Evolutionary conservation across 345 rosid genomes (phyloP), one percentile per base, ranked within the genome.

Genomic region (Theobroma cacao): DNA sequence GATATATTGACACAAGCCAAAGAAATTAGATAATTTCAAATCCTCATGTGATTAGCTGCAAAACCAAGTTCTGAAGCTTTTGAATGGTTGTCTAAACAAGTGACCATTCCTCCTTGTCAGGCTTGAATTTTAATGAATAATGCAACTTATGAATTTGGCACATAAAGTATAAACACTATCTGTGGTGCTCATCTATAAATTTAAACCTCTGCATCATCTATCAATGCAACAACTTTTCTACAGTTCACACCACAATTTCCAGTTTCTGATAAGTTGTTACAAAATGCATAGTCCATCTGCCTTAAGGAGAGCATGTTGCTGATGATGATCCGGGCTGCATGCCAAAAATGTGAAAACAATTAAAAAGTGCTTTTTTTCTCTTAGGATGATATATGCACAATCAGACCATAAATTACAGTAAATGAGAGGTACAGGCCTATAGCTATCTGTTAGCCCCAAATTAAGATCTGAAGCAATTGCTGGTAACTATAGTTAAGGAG

Each of bases 261-360:
- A 24, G 62, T 58, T 58, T 24, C 62, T 6, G 2, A 28, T 13
- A 67, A 67, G 3, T 24, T 24, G 24, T 13, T 22, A 41, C 3
- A 41, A 22, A 40, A 67, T 45, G 72, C 24, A 10, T 40, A 5
- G 43, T n/a, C n/a, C n/a, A n/a, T n/a, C n/a, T n/a, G n/a, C n/a
- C 73, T 26, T 45, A 45, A 22, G 24, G 40, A 28, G 58, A 70
- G 48, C 40, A 48, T 28, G 40, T 70, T 70, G 74, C 22, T 1
- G 74, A 28, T 47, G 72, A 43, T 41, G 58, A 28, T 26, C 74
- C 74, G 3, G 74, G 40, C 74, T 70, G 74, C 41, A 70, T 47
- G 36, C 45, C 36, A 18, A 28, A 52, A 47, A 30, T 47, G 31
- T 15, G 17, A 59, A 59, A 13, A 28, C 36, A 26, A 26, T 2